These are phyloP conservation scores for Mycena venus DNA, from an alignment of 768 basidiomycete genomes.

Conservation along the genomic window DNA sequence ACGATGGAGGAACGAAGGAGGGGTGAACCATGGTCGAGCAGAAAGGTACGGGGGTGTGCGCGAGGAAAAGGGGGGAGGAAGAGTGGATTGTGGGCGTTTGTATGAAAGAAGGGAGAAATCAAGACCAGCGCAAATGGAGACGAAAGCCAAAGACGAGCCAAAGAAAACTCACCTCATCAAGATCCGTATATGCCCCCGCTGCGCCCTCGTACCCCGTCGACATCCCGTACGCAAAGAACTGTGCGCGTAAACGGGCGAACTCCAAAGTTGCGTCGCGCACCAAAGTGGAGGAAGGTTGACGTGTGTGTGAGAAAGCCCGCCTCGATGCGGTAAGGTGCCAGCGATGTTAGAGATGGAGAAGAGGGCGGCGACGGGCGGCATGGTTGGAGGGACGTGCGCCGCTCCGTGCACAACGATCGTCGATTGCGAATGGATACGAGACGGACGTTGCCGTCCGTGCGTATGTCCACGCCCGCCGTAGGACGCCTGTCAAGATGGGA, in stretches of 20 bases:
- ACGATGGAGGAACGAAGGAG: slow-evolving; percentile 10
- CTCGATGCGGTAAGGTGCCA: background rate
- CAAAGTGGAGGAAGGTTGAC: background rate
- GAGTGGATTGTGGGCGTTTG: background rate
- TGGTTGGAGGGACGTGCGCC: background rate
- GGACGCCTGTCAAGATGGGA: no score
- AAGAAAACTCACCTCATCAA: slow-evolving; percentile 2
- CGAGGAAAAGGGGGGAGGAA: background rate
- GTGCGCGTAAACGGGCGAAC: background rate
- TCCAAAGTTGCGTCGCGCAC: background rate
- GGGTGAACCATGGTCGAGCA: slow-evolving; percentile 9
- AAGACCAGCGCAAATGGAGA: slow-evolving; percentile 6
- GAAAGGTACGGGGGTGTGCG: background rate
- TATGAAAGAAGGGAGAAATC: background rate
- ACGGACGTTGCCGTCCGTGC: no score
- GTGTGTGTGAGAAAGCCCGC: background rate
- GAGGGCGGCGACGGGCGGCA: background rate
- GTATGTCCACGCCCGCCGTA: no score
- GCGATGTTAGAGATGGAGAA: background rate
- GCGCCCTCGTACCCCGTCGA: background rate
- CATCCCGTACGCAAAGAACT: background rate
- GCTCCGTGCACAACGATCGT: background rate
- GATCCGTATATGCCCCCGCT: slow-evolving; percentile 1
- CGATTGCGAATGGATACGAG: background rate
- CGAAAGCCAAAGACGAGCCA: slow-evolving; percentile 1